Evolutionary conservation across 2,329 filamentous ascomycete species (phyloP).

Genomic region (Juglanconis juglandina): DNA sequence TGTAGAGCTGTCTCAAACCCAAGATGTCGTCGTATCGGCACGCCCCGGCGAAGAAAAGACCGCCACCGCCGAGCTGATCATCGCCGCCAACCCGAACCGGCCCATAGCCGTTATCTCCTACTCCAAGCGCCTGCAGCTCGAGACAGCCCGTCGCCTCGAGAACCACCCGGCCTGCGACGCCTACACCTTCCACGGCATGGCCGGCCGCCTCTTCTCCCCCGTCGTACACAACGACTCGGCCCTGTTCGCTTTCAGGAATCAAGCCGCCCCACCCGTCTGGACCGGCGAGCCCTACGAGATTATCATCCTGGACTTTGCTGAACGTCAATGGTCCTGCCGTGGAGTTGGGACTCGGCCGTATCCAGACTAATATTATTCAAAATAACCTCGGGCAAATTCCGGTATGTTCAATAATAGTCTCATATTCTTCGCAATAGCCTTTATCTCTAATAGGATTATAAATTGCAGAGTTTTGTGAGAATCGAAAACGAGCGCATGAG

Average conservation of each 20-base stretch:
- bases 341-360: too few species aligned
- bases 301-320: slow-evolving; percentile 29
- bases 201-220: slow-evolving; percentile 20
- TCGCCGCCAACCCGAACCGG: slow-evolving; percentile 22
- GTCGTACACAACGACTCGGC: slow-evolving; percentile 20
- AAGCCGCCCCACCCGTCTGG: slow-evolving; percentile 22
- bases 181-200: slow-evolving; percentile 28
- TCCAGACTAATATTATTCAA: too few species aligned
- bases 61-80: slow-evolving; percentile 29
- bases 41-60: slow-evolving; percentile 32
- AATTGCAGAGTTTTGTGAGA: too few species aligned
- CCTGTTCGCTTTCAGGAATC: slow-evolving; percentile 16
- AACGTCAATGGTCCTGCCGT: too few species aligned
- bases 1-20: slow-evolving; percentile 20
- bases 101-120: slow-evolving; percentile 25
- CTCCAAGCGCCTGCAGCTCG: slow-evolving; percentile 25
- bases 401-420: too few species aligned
- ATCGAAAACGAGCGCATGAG: too few species aligned
- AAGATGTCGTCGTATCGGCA: slow-evolving; percentile 31
- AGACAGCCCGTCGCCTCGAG: slow-evolving; percentile 24
- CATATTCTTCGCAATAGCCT: too few species aligned
- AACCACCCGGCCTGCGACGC: slow-evolving; percentile 20
- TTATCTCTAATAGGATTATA: too few species aligned
- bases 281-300: slow-evolving; percentile 26
- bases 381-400: too few species aligned